Evolutionary conservation across 2,329 filamentous ascomycete genomes (phyloP), one percentile per base, ranked within the genome.

Genomic region (Epichloe brachyelytri): DNA sequence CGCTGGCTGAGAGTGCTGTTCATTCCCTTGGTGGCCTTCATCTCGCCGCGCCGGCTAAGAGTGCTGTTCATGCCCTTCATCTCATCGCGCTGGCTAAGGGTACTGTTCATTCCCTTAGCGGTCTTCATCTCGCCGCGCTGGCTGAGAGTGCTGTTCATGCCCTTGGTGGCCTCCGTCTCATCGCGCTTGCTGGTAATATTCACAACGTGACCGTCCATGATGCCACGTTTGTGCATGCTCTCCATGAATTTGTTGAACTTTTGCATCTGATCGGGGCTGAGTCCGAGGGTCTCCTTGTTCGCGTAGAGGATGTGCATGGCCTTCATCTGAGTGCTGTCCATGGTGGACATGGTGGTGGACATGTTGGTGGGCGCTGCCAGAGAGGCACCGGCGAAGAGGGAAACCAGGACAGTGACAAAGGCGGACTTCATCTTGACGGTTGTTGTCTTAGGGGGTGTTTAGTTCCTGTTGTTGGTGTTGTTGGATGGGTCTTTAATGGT

Each of bases 401-500:
- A 45, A n/a, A 40, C 22, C 10, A 48, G 15, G 17, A 50, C 14
- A 19, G 49, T 41, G 38, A 46, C 19, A 30, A 49, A 39, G n/a
- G n/a, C 43, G 19, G 46, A 36, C 46, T 49, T 52, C 51, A 52
- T 52, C 11, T 49, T 52, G 51, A 17, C 40, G 40, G 40, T 43
- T 38, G 7, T n/a, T 30, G 3, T 30, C 8, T 30, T 10, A 7
- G 26, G 30, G 26, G 3, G 26, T 10, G 8, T 11, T 11, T 30
- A 30, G 30, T 30, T 30, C 11, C 30, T 30, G 30, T 30, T 30
- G 30, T 10, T 10, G 8, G 10, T 30, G 3, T 30, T 30, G 30
- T 10, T 10, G 26, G 26, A 30, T 30, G 26, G 26, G 26, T 30
- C 8, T 30, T 10, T 10, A 8, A 30, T 4, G 8, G 26, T 30